phyloP scores from a whole-genome alignment of 306 rosid genomes.

The Comarum palustre region DNA sequence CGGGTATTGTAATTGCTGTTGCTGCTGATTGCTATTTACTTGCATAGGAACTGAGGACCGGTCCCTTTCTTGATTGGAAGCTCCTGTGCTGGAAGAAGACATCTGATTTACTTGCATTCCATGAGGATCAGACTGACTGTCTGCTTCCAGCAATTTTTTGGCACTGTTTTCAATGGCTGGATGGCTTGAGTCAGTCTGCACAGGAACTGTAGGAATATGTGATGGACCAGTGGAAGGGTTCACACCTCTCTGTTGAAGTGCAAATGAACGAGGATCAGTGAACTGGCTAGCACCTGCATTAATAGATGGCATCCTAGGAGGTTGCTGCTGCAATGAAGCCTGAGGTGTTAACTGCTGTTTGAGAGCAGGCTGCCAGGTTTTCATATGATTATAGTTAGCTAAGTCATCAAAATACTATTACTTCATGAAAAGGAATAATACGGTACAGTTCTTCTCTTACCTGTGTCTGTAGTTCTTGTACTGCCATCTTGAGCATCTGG shows the following conservation, averaged over 20 bases:
- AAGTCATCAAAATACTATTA: background rate
- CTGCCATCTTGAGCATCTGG: slow-evolving; percentile 82
- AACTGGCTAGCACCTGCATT: slow-evolving; percentile 53
- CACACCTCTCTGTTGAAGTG: slow-evolving; percentile 68
- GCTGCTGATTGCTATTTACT: slow-evolving; percentile 68
- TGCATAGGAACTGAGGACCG: slow-evolving; percentile 52
- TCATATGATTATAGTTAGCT: background rate
- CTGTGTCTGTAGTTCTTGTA: slow-evolving; percentile 62
- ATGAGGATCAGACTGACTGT: slow-evolving; percentile 46
- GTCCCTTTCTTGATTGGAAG: slow-evolving; percentile 60
- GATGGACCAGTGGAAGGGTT: slow-evolving; percentile 57
- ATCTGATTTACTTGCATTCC: slow-evolving; percentile 49
- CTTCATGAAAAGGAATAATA: background rate
- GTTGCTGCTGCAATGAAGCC: slow-evolving; percentile 50
- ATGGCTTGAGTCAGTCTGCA: slow-evolving; percentile 37
- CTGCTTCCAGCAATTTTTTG: slow-evolving; percentile 49
- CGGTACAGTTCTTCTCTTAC: slow-evolving; percentile 32
- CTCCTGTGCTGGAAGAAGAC: slow-evolving; percentile 47
- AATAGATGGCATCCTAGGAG: slow-evolving; percentile 59
- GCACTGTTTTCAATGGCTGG: slow-evolving; percentile 42
- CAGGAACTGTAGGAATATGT: slow-evolving; percentile 45
- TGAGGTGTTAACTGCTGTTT: slow-evolving; percentile 39
- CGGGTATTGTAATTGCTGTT: slow-evolving; percentile 56
- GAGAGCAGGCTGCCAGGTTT: slow-evolving; percentile 22
- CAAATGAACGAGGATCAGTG: slow-evolving; percentile 65